These are phyloP conservation scores for Cryptococcus sp. DNA, from an alignment of 1,284 basidiomycete species.

Conservation along the genomic window DNA sequence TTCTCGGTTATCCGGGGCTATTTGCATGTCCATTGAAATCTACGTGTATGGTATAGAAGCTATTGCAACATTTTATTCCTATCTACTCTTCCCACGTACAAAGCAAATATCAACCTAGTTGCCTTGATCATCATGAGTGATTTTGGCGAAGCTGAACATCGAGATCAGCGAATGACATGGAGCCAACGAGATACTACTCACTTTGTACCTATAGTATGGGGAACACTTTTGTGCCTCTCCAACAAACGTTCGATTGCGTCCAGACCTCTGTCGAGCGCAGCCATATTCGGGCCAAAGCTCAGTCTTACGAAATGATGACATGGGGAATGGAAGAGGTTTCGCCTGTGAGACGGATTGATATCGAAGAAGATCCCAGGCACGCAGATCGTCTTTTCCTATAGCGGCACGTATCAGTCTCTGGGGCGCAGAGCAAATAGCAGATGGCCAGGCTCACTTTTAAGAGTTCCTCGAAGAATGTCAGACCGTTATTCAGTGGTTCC, in stretches of 20 bases:
- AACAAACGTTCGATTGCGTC: constrained; percentile 82
- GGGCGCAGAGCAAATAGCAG: background rate
- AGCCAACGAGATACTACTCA: constrained; percentile 12
- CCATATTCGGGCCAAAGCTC: constrained; percentile 82
- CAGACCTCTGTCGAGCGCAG: constrained; percentile 79
- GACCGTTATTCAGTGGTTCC: constrained; percentile 78
- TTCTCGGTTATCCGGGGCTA: too few relatives aligned
- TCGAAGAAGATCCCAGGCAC: constrained; percentile 75
- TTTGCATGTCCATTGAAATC: too few relatives aligned
- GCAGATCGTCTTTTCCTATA: constrained; percentile 51
- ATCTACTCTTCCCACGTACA: too few relatives aligned
- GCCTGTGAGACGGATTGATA: constrained; percentile 68
- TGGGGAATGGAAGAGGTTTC: constrained; percentile 81
- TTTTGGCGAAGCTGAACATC: background rate
- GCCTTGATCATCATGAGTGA: background rate
- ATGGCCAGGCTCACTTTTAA: constrained; percentile 64
- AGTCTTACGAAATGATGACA: constrained; percentile 86
- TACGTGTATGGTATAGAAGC: too few relatives aligned
- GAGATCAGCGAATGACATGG: background rate
- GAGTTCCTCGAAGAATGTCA: constrained; percentile 92
- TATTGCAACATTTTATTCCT: too few relatives aligned
- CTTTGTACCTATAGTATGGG: constrained; percentile 29
- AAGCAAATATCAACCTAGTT: too few relatives aligned
- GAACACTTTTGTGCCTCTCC: constrained; percentile 54
- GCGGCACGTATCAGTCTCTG: background rate